phyloP scores from a whole-genome alignment of 2,329 filamentous ascomycete genomes.

The Lachnellula occidentalis region DNA sequence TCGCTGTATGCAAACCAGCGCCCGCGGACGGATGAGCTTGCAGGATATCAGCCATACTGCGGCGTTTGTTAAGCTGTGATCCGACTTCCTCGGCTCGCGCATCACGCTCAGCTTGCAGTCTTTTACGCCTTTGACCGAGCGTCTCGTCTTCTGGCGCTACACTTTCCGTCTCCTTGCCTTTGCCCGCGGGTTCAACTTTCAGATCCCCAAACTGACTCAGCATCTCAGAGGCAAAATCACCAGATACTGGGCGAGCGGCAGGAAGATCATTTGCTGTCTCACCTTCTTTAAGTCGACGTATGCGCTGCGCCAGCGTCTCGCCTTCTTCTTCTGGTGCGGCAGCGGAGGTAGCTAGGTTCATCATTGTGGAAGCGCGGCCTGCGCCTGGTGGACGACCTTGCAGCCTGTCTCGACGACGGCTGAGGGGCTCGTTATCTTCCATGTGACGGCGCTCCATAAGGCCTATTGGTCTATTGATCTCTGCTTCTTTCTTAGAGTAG shows the following conservation, averaged over 20 bases:
- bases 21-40: constrained; percentile 44
- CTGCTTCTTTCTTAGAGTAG: constrained; percentile 48
- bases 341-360: constrained; percentile 27
- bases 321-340: constrained; percentile 39
- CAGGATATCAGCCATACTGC: constrained; percentile 41
- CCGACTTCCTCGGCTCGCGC: constrained; percentile 54
- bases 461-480: constrained; percentile 62
- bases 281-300: constrained; percentile 56
- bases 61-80: constrained; percentile 32
- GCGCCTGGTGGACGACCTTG: constrained; percentile 19
- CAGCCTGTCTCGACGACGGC: constrained; percentile 27
- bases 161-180: constrained; percentile 31
- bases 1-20: constrained; percentile 7
- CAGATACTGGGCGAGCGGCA: constrained; percentile 49
- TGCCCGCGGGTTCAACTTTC: constrained; percentile 32
- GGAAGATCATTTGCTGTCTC: constrained; percentile 32
- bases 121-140: constrained; percentile 67
- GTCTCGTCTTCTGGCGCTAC: constrained; percentile 61
- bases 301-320: constrained; percentile 63
- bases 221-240: constrained; percentile 63
- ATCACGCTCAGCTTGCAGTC: constrained; percentile 65
- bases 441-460: constrained; percentile 75
- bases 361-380: constrained; percentile 26
- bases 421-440: constrained; percentile 80
- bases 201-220: constrained; percentile 54